phyloP scores from a whole-genome alignment of 1,284 basidiomycete species.

The Marasmius tenuissimus region DNA sequence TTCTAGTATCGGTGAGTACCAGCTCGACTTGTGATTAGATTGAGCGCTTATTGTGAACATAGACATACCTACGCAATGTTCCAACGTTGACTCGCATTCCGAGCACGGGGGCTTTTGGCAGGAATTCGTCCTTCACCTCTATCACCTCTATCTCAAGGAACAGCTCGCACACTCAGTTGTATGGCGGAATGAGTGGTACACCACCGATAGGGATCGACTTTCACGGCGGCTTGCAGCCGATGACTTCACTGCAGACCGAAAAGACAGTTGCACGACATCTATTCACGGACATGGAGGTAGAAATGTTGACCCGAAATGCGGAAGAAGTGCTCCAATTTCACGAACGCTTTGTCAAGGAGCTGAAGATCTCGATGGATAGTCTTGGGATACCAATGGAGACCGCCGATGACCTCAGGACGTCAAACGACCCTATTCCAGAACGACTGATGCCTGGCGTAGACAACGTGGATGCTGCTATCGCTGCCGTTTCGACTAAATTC shows the following conservation, averaged over 20 bases:
- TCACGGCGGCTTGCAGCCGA: constrained; percentile 25
- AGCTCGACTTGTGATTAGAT: not conserved
- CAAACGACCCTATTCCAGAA: constrained; percentile 12
- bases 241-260: constrained; percentile 22
- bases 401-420: constrained; percentile 14
- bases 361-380: constrained; percentile 55
- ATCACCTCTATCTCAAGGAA: constrained; percentile 40
- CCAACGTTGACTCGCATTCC: constrained; percentile 35
- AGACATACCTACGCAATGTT: constrained; percentile 39
- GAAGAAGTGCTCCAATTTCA: constrained; percentile 75
- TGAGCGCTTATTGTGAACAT: constrained; percentile 3
- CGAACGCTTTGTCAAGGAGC: constrained; percentile 63
- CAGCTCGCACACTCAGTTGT: constrained; percentile 34
- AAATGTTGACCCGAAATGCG: constrained; percentile 69
- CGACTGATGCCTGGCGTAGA: constrained; percentile 19
- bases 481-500: constrained; percentile 61
- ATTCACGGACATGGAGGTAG: constrained; percentile 55
- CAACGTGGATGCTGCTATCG: constrained; percentile 50
- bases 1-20: constrained; percentile 66
- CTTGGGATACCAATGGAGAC: constrained; percentile 46
- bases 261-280: constrained; percentile 42
- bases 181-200: not conserved
- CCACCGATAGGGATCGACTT: constrained; percentile 6
- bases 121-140: constrained; percentile 44
- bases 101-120: constrained; percentile 36